Evolutionary conservation across 345 rosid species (phyloP).

Genomic region (Kandelia obovata): DNA sequence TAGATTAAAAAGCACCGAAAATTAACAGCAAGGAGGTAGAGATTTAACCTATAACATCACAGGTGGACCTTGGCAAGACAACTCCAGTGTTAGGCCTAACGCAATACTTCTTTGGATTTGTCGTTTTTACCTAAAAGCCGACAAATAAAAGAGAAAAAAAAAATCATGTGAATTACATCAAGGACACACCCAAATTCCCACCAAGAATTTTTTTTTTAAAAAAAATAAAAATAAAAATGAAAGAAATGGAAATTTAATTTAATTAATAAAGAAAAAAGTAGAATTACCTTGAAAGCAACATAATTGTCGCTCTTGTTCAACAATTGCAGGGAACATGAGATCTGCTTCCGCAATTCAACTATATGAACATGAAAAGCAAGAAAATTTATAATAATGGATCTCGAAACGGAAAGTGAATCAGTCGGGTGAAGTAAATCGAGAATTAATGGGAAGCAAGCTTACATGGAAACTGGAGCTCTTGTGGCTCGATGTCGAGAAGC

Average conservation of each 20-base stretch:
- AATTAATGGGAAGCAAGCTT: constrained; percentile 6
- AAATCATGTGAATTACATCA: background rate
- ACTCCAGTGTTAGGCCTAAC: constrained; percentile 83
- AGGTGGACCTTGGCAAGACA: constrained; percentile 66
- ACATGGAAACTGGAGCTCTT: constrained; percentile 80
- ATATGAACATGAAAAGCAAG: background rate
- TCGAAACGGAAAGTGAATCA: background rate
- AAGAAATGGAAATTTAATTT: background rate
- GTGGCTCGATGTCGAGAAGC: constrained; percentile 65
- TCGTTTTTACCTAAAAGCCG: constrained; percentile 60
- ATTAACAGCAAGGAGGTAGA: constrained; percentile 2
- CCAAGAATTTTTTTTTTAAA: too few relatives aligned
- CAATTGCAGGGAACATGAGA: constrained; percentile 66
- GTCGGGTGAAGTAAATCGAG: background rate
- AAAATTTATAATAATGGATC: background rate
- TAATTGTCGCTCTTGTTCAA: constrained; percentile 57
- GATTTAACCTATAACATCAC: constrained; percentile 60
- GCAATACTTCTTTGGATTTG: constrained; percentile 85
- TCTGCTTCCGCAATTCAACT: constrained; percentile 80
- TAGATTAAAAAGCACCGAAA: background rate
- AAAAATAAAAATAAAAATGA: background rate
- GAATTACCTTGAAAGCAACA: constrained; percentile 72
- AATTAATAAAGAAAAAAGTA: background rate
- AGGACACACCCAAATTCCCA: too few relatives aligned
- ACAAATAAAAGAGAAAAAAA: background rate